Evolutionary conservation across 2,329 filamentous ascomycete species (phyloP), one percentile per base, ranked within the genome.

Genomic region (Ophiosphaerella narmari): DNA sequence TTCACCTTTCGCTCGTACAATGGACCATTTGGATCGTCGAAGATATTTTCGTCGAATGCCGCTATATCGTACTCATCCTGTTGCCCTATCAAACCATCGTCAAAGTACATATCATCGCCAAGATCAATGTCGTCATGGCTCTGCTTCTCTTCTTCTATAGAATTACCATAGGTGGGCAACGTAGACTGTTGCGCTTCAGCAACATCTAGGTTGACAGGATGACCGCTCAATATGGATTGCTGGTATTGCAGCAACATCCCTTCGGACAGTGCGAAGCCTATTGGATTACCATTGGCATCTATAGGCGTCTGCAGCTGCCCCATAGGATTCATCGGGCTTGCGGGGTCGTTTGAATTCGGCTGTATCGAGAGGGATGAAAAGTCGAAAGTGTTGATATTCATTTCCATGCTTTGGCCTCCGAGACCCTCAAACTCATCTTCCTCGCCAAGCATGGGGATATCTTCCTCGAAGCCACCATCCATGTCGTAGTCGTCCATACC

Each of bases 41-140:
- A 90, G 12, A 90, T 80, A 5, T 85, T 87, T 67, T 91, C 88
- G 53, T 91, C 87, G 66, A 91, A 90, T 1, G 81, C 77, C 0
- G 77, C 75, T 1, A 78, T 78, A 24, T 86, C 82, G 5, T 70
- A 64, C 7, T 62, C 66, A 14, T 78, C 79, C 63, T 83, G 72
- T 49, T 79, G 80, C 41, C 82, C 79, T 12, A 81, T 78, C 58
- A 84, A 72, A 2, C 85, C 86, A 63, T 85, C 85, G 55, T 88
- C 85, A 63, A 87, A 90, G 67, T 89, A 90, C 26, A 89, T 74
- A 55, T 90, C 87, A 57, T 83, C 80, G 18, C 43, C 72, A 13
- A 71, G 56, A 40, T 62, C 60, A 11, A 55, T n/a, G 2, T 51
- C 38, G 14, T 37, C 51, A 26, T 52, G 48, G 34, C 45, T 48